These are phyloP conservation scores for Pseudocercospora musae DNA, from an alignment of 2,329 filamentous ascomycete species.

Conservation along the genomic window DNA sequence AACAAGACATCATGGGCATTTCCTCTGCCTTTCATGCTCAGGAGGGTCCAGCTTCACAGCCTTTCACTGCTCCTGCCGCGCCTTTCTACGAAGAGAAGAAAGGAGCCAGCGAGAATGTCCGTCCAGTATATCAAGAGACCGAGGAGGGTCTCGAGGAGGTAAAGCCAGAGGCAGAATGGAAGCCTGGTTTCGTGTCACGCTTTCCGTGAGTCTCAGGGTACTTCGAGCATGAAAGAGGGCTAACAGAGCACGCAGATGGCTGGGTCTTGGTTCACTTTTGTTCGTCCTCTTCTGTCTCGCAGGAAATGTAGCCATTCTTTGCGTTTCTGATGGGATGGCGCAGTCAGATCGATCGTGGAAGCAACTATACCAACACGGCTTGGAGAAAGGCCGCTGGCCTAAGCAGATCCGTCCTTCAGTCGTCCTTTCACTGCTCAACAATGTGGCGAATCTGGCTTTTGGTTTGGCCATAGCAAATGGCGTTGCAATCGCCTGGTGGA, in stretches of 20 bases:
- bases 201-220: background rate
- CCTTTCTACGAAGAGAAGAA: background rate
- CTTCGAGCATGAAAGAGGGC: background rate
- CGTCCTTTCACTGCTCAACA: slow-evolving; percentile 19
- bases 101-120: background rate
- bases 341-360: background rate
- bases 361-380: background rate
- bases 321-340: background rate
- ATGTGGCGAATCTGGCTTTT: slow-evolving; percentile 19
- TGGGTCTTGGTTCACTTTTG: background rate
- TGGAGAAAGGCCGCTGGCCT: background rate
- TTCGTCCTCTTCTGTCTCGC: background rate
- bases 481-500: slow-evolving; percentile 28
- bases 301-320: background rate
- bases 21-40: background rate
- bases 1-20: background rate
- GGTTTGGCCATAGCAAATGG: slow-evolving; percentile 23
- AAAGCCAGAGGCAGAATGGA: background rate
- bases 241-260: background rate
- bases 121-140: background rate
- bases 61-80: background rate
- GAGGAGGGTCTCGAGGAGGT: background rate
- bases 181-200: background rate
- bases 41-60: background rate
- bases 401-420: slow-evolving; percentile 14